phyloP scores from a whole-genome alignment of 129 eudicot species.

The Rutidosis leptorrhynchoides region DNA sequence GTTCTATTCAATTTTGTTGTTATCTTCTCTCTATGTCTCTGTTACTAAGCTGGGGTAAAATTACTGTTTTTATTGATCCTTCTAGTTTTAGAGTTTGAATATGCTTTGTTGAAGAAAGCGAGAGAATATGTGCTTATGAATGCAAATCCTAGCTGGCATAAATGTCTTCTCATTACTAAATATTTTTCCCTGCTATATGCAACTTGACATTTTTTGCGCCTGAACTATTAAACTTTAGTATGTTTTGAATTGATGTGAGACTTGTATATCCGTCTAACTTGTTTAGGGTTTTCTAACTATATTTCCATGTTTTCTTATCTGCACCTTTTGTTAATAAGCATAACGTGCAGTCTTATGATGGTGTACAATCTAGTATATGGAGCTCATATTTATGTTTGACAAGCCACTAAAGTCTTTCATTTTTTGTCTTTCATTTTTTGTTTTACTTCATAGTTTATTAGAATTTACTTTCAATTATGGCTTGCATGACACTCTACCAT shows the following conservation, averaged over 20 bases:
- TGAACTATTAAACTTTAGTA: neutral
- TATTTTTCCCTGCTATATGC: neutral
- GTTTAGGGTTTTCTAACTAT: neutral
- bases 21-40: neutral
- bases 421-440: no score
- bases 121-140: neutral
- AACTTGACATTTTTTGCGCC: neutral
- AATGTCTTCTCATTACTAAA: neutral
- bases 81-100: neutral
- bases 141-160: neutral
- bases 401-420: neutral
- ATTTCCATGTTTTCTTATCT: constrained; percentile 5
- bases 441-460: neutral
- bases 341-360: neutral
- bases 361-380: neutral
- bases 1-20: neutral
- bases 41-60: neutral
- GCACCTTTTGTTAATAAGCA: neutral
- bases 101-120: neutral
- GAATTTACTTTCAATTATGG: neutral
- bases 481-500: neutral
- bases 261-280: no score
- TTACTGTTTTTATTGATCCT: neutral
- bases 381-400: neutral
- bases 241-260: neutral